Conservation (phyloP, 495 filamentous ascomycete genomes). For the Lophium mytilinum region DNA sequence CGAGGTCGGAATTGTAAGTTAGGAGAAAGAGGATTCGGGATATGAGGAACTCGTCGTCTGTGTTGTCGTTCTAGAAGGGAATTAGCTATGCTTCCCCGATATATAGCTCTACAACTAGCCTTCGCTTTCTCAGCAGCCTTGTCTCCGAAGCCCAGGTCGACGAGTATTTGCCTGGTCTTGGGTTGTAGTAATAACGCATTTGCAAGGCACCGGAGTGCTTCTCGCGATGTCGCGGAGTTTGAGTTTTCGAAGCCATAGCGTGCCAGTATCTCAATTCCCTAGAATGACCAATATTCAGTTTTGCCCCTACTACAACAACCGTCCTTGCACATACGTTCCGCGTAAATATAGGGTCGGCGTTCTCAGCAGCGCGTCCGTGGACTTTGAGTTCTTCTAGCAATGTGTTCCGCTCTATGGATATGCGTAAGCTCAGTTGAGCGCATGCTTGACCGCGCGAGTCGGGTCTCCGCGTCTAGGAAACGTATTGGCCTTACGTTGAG, state of each 20-base stretch:
- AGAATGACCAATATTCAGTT: not conserved
- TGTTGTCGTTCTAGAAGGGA: constrained; percentile 49
- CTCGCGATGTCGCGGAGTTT: constrained; percentile 54
- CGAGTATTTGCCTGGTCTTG: constrained; percentile 68
- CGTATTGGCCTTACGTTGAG: constrained; percentile 9
- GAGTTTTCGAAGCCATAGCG: constrained; percentile 60
- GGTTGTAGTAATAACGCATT: constrained; percentile 72
- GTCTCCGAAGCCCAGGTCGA: constrained; percentile 64
- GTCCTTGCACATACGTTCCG: constrained; percentile 48
- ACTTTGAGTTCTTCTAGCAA: constrained; percentile 68
- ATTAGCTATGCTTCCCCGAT: not conserved
- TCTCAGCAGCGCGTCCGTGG: constrained; percentile 59
- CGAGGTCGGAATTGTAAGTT: constrained; percentile 70
- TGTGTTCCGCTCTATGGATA: constrained; percentile 23
- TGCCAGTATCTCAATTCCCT: constrained; percentile 70
- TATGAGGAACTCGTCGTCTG: constrained; percentile 81
- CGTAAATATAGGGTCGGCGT: constrained; percentile 75
- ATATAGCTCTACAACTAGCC: constrained; percentile 30
- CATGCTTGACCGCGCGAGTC: too few relatives aligned
- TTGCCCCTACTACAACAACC: not conserved
- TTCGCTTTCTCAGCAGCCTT: constrained; percentile 66
- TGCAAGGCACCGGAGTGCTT: constrained; percentile 78
- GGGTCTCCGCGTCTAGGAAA: not conserved
- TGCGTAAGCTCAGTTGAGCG: not conserved
- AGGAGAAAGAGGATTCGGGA: constrained; percentile 77